phyloP scores from a whole-genome alignment of 192 early-diverging fungal genomes.

The Dissophora ornata region DNA sequence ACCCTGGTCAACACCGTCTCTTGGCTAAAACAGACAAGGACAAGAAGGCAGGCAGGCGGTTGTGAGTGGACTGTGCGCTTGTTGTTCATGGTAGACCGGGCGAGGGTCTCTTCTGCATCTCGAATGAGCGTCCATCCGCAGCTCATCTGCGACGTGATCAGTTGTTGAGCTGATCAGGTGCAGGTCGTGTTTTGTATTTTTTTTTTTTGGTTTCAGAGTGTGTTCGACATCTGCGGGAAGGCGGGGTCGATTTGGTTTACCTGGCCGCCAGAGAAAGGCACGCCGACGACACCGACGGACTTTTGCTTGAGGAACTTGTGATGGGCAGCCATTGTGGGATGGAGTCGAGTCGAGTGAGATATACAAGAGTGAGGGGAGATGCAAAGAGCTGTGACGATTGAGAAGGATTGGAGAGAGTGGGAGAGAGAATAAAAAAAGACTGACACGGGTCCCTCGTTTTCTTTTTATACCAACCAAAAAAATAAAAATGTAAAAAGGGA shows the following conservation, averaged over 20 bases:
- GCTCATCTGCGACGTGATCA: no score
- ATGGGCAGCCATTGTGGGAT: conserved; percentile 26
- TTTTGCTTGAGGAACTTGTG: conserved; percentile 71
- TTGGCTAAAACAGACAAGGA: conserved; percentile 63
- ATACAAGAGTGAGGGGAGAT: background rate
- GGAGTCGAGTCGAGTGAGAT: conserved; percentile 5
- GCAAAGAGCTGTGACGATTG: conserved; percentile 12
- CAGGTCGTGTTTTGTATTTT: no score
- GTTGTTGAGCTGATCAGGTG: no score
- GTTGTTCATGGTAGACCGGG: no score
- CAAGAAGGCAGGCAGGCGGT: background rate
- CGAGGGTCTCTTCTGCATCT: no score
- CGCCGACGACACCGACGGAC: conserved; percentile 79
- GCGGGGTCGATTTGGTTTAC: conserved; percentile 31
- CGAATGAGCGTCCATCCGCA: no score
- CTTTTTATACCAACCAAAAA: no score
- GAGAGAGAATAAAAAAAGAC: conserved; percentile 2
- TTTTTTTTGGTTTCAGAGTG: no score
- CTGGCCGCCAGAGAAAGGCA: conserved; percentile 79
- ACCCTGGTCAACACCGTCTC: conserved; percentile 90
- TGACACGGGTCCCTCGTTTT: conserved; percentile 11
- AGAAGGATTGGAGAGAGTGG: no score
- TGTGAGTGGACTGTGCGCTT: background rate
- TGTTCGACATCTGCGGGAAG: no score
- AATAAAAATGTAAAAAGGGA: no score